Percentiles rank a stretch among this genome's conserved stretches.
phyloP scores from a whole-genome alignment of 83 land plant genomes.

The Thuja plicata region DNA sequence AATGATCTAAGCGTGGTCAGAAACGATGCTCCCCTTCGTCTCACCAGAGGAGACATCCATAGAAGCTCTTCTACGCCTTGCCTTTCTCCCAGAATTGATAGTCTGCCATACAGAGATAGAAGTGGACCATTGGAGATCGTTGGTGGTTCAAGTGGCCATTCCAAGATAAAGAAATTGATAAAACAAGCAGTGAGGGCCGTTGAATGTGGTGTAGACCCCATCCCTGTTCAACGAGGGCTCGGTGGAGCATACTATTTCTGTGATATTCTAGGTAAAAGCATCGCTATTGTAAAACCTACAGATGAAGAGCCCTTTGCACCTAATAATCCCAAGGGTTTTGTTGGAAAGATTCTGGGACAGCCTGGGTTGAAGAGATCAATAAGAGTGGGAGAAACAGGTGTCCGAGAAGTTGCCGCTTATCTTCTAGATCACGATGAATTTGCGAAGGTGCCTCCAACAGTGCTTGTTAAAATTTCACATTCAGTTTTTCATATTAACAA shows the following conservation, averaged over 20 bases:
- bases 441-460: slow-evolving; percentile 82
- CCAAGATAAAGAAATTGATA: slow-evolving; percentile 37
- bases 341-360: slow-evolving; percentile 77
- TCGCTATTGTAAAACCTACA: slow-evolving; percentile 75
- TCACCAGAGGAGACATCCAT: slow-evolving; percentile 38
- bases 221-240: slow-evolving; percentile 64
- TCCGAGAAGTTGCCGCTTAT: slow-evolving; percentile 87
- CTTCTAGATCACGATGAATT: slow-evolving; percentile 74
- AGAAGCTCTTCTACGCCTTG: slow-evolving; percentile 82
- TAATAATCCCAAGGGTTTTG: slow-evolving; percentile 85
- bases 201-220: slow-evolving; percentile 58
- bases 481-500: slow-evolving; percentile 65
- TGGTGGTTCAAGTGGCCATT: slow-evolving; percentile 36
- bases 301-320: slow-evolving; percentile 89
- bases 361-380: slow-evolving; percentile 81
- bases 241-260: slow-evolving; percentile 79
- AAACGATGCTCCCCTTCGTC: slow-evolving; percentile 54
- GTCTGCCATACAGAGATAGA: slow-evolving; percentile 35
- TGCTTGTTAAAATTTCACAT: slow-evolving; percentile 70
- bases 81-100: slow-evolving; percentile 29
- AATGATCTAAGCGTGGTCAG: slow-evolving; percentile 35
- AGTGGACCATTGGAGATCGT: slow-evolving; percentile 68
- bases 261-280: slow-evolving; percentile 46
- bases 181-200: slow-evolving; percentile 51
- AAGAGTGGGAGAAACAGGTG: slow-evolving; percentile 81